Percentiles rank a stretch among this genome's conserved stretches.
Evolutionary conservation across 1,139 yeast species (phyloP).

Genomic region (Groenewaldozyma sp.): DNA sequence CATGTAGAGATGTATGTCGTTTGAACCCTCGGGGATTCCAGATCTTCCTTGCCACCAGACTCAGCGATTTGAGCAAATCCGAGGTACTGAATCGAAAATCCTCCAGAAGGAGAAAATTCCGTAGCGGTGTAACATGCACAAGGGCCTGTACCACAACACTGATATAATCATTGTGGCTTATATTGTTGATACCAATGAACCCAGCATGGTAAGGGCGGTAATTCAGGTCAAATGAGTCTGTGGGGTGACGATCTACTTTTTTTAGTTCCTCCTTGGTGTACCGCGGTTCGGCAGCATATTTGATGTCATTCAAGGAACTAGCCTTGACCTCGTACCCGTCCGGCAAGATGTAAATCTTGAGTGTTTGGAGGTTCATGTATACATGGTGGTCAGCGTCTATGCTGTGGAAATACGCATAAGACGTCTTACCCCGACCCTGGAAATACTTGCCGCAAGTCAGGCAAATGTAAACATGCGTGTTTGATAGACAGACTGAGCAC

Average conservation of each 20-base stretch:
- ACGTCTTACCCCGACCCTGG: slow-evolving; percentile 53
- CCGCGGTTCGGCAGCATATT: slow-evolving; percentile 43
- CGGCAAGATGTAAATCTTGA: slow-evolving; percentile 50
- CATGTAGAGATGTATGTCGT: slow-evolving; percentile 60
- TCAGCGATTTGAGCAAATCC: slow-evolving; percentile 29
- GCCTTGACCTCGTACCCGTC: slow-evolving; percentile 42
- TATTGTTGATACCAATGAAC: slow-evolving; percentile 52
- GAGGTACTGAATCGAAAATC: slow-evolving; percentile 19
- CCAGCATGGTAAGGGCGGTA: slow-evolving; percentile 49
- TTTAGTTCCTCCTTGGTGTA: slow-evolving; percentile 34
- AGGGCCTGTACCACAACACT: slow-evolving; percentile 51
- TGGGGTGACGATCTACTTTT: slow-evolving; percentile 23
- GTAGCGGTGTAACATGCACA: slow-evolving; percentile 43
- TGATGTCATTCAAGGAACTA: slow-evolving; percentile 42
- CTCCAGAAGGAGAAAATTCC: slow-evolving; percentile 42
- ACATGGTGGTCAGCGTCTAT: slow-evolving; percentile 55
- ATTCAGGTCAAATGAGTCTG: slow-evolving; percentile 24
- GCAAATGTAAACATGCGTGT: slow-evolving; percentile 60
- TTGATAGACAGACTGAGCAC: slow-evolving; percentile 55
- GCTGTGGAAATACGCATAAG: slow-evolving; percentile 64
- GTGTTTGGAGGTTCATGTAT: slow-evolving; percentile 44
- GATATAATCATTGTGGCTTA: slow-evolving; percentile 42
- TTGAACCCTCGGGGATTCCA: slow-evolving; percentile 58
- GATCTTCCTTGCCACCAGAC: slow-evolving; percentile 44
- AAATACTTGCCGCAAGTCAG: slow-evolving; percentile 65